These are phyloP conservation scores for Butyriboletus loyo DNA, from an alignment of 768 basidiomycete genomes.

Conservation along the genomic window DNA sequence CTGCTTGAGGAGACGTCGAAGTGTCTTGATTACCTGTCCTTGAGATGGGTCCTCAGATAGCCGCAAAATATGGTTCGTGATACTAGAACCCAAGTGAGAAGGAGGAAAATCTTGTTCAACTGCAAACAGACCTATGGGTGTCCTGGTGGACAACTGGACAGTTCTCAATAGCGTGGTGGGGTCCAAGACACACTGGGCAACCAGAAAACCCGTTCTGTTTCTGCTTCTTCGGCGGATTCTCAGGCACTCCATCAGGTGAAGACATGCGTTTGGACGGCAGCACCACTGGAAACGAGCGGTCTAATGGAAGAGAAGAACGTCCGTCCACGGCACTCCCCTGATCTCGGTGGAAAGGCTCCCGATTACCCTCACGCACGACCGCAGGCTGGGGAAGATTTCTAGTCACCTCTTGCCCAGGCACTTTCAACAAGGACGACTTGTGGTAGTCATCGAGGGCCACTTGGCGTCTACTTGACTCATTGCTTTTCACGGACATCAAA, in stretches of 20 bases:
- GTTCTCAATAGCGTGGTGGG: conserved; percentile 46
- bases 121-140: conserved; percentile 45
- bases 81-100: conserved; percentile 31
- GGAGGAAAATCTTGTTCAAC: not conserved
- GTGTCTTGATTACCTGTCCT: conserved; percentile 31
- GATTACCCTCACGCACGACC: not conserved
- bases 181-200: conserved; percentile 50
- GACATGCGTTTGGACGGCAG: conserved; percentile 37
- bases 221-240: conserved; percentile 37
- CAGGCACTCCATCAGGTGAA: conserved; percentile 29
- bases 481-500: conserved; percentile 14
- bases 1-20: conserved; percentile 39
- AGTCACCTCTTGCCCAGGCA: not conserved
- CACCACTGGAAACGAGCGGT: conserved; percentile 1
- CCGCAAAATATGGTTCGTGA: conserved; percentile 42
- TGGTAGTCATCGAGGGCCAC: not conserved
- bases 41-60: conserved; percentile 41
- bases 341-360: not conserved
- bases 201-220: conserved; percentile 21
- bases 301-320: not conserved
- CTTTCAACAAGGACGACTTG: conserved; percentile 1
- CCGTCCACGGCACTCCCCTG: not conserved
- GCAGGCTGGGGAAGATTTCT: not conserved
- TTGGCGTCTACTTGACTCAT: not conserved
- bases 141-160: conserved; percentile 58